Evolutionary conservation across 768 basidiomycete species (phyloP).

Genomic region (Ramaria sp.): DNA sequence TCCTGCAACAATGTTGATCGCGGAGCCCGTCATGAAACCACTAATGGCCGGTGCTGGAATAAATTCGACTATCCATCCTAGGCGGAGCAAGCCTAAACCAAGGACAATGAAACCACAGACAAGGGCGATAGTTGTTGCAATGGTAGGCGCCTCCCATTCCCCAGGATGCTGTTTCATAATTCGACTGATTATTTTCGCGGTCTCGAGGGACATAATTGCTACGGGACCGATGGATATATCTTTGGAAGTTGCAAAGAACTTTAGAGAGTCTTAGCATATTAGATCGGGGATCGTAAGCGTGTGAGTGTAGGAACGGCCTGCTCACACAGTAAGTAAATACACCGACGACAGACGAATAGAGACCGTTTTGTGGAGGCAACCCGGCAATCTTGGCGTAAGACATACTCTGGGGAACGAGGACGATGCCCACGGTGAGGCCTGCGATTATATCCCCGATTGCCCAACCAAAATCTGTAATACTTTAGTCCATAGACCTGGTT

Average conservation of each 20-base stretch:
- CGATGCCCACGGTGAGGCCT: conserved; percentile 88
- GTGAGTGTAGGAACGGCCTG: conserved; percentile 3
- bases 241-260: conserved; percentile 96
- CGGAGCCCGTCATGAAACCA: conserved; percentile 98
- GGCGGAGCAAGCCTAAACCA: conserved; percentile 74
- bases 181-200: conserved; percentile 68
- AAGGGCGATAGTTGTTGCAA: conserved; percentile 78
- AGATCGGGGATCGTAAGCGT: no score
- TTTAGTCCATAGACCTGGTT: neutral
- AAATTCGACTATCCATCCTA: conserved; percentile 95
- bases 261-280: neutral
- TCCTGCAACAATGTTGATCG: conserved; percentile 79
- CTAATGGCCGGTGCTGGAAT: conserved; percentile 79
- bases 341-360: conserved; percentile 91
- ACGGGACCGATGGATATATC: conserved; percentile 99
- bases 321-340: conserved; percentile 74
- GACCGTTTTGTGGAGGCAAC: conserved; percentile 77
- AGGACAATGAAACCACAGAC: conserved; percentile 88
- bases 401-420: conserved; percentile 90
- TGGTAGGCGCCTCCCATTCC: conserved; percentile 54
- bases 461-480: conserved; percentile 61
- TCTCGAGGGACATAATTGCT: conserved; percentile 95
- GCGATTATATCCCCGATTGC: conserved; percentile 80
- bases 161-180: conserved; percentile 45
- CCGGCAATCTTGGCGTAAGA: conserved; percentile 83